A percentile compares a stretch with the other conserved stretches of the same genome.
phyloP scores from a whole-genome alignment of 2,329 filamentous ascomycete species.

The Venturia oleaginea region DNA sequence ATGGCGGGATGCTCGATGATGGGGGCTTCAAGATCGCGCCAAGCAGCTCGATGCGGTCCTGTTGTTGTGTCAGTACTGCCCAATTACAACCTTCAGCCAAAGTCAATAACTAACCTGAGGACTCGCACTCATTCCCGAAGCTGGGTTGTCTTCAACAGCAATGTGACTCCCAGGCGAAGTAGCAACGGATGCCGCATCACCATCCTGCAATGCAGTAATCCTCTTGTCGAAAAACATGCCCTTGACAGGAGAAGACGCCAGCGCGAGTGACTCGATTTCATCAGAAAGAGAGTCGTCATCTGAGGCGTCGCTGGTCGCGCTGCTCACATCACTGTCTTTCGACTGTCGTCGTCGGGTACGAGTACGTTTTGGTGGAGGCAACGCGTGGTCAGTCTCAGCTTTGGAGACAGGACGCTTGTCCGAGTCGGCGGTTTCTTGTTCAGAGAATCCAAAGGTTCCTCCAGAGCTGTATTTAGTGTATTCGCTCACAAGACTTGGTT shows the following conservation, averaged over 20 bases:
- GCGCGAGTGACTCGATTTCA: background rate
- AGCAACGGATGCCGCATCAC: background rate
- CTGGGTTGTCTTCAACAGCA: background rate
- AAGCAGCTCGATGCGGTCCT: slow-evolving; percentile 6
- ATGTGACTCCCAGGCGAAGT: background rate
- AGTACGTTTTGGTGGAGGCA: background rate
- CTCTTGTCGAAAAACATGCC: background rate
- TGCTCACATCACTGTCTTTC: slow-evolving; percentile 9
- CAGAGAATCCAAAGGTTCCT: slow-evolving; percentile 22
- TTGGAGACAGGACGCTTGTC: background rate
- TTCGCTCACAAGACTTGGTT: slow-evolving; percentile 36
- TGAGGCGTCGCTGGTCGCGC: background rate
- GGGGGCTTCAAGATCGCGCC: background rate
- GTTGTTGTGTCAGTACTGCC: background rate
- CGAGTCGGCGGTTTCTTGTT: background rate
- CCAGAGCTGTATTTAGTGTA: slow-evolving; percentile 45
- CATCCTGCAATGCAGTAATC: background rate
- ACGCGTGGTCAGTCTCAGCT: background rate
- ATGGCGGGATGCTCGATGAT: background rate
- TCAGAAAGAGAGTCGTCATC: slow-evolving; percentile 6
- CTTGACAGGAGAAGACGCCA: background rate
- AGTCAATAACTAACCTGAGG: background rate
- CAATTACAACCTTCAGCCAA: background rate
- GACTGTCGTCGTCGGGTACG: background rate
- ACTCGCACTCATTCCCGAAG: background rate